A percentile compares a stretch with the other conserved stretches of the same genome.
These are phyloP conservation scores for Aschersonia sp. DNA, from an alignment of 2,329 filamentous ascomycete genomes.

Conservation along the genomic window DNA sequence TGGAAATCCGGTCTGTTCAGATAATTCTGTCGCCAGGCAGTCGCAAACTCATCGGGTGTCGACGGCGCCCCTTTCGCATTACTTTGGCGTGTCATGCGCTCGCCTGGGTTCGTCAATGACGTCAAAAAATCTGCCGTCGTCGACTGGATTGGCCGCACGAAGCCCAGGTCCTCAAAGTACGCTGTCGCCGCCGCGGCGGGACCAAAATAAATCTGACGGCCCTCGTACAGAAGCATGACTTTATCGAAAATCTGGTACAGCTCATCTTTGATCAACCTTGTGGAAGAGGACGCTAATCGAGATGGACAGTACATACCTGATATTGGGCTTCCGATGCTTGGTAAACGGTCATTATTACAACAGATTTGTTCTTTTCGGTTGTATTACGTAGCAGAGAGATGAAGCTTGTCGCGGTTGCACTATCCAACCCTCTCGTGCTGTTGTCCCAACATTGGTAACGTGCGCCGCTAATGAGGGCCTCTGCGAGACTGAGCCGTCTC, in stretches of 20 bases:
- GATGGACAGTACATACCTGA: not conserved
- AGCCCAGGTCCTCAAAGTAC: slow-evolving; percentile 41
- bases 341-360: not conserved
- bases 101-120: slow-evolving; percentile 24
- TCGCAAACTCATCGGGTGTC: not conserved
- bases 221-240: slow-evolving; percentile 48
- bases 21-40: not conserved
- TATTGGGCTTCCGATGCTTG: not conserved
- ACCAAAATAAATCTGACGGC: slow-evolving; percentile 53
- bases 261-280: slow-evolving; percentile 10
- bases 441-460: slow-evolving; percentile 12
- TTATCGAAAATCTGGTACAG: slow-evolving; percentile 37
- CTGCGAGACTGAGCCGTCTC: slow-evolving; percentile 62
- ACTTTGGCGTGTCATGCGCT: slow-evolving; percentile 14
- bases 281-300: slow-evolving; percentile 9
- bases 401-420: slow-evolving; percentile 12
- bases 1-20: not conserved
- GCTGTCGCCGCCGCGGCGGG: slow-evolving; percentile 36
- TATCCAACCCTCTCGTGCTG: slow-evolving; percentile 11
- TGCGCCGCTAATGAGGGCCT: slow-evolving; percentile 28
- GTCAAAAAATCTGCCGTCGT: slow-evolving; percentile 51
- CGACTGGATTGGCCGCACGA: slow-evolving; percentile 41
- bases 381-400: slow-evolving; percentile 1
- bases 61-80: not conserved
- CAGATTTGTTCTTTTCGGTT: not conserved